phyloP scores from a whole-genome alignment of 345 rosid species.

The Syzygium aromaticum region DNA sequence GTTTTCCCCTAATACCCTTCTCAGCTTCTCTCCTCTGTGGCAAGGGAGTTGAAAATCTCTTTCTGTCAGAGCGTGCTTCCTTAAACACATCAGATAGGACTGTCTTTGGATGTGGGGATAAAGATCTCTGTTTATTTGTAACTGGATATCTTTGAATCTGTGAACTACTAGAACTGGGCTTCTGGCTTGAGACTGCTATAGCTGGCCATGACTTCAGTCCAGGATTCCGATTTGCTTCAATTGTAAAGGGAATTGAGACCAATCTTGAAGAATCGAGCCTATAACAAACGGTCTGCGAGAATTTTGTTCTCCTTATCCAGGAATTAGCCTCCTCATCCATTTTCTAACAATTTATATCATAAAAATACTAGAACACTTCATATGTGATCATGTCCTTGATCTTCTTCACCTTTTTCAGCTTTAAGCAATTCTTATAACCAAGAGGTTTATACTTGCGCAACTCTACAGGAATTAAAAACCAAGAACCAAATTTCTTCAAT shows the following conservation, averaged over 20 bases:
- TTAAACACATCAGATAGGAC: slow-evolving; percentile 62
- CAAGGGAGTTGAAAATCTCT: slow-evolving; percentile 85
- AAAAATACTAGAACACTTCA: slow-evolving; percentile 14
- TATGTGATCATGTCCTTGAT: slow-evolving; percentile 6
- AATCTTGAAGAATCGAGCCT: slow-evolving; percentile 60
- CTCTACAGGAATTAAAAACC: slow-evolving; percentile 7
- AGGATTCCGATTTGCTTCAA: slow-evolving; percentile 23
- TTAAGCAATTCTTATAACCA: slow-evolving; percentile 8
- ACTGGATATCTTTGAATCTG: slow-evolving; percentile 38
- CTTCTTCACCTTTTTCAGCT: slow-evolving; percentile 11
- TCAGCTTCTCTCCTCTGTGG: slow-evolving; percentile 45
- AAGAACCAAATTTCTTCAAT: slow-evolving; percentile 3
- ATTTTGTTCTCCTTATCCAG: slow-evolving; percentile 89
- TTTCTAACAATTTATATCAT: slow-evolving; percentile 5
- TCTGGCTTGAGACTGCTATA: slow-evolving; percentile 9
- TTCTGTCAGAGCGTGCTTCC: slow-evolving; percentile 68
- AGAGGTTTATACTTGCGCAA: neutral
- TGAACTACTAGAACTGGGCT: slow-evolving; percentile 16
- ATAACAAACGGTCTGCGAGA: slow-evolving; percentile 77
- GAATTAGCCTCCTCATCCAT: slow-evolving; percentile 76
- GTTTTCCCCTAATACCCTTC: slow-evolving; percentile 29
- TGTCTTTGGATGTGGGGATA: slow-evolving; percentile 67
- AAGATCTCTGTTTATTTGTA: slow-evolving; percentile 63
- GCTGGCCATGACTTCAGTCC: slow-evolving; percentile 39
- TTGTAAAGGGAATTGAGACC: slow-evolving; percentile 30